Percentiles rank a stretch among this genome's conserved stretches.
phyloP scores from a whole-genome alignment of 2,329 filamentous ascomycete genomes.

The Ambrosiella xylebori region DNA sequence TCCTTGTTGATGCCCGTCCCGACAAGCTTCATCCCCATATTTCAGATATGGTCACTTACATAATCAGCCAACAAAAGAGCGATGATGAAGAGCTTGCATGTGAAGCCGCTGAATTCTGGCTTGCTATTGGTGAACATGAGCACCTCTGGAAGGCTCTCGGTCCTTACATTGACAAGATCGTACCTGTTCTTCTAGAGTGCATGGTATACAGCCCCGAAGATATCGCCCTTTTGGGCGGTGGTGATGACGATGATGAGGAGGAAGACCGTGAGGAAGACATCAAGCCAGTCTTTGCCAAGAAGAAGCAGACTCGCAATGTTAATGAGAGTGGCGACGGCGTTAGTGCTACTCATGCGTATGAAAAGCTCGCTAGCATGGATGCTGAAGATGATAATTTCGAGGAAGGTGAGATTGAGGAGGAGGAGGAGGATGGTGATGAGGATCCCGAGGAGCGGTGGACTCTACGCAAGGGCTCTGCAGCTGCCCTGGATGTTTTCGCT shows the following conservation, averaged over 20 bases:
- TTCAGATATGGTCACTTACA: slow-evolving; percentile 76
- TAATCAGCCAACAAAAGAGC: slow-evolving; percentile 72
- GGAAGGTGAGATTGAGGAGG: slow-evolving; percentile 72
- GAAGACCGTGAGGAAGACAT: slow-evolving; percentile 86
- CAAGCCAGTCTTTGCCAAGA: slow-evolving; percentile 77
- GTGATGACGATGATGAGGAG: slow-evolving; percentile 75
- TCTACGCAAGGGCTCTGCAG: slow-evolving; percentile 88
- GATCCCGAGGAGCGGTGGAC: slow-evolving; percentile 92
- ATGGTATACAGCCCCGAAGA: slow-evolving; percentile 97
- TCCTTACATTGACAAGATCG: slow-evolving; percentile 66
- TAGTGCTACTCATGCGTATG: slow-evolving; percentile 22
- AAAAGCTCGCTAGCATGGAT: slow-evolving; percentile 41
- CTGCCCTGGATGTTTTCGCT: slow-evolving; percentile 84
- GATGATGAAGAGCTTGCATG: slow-evolving; percentile 80
- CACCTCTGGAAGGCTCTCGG: slow-evolving; percentile 58
- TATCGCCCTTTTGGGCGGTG: slow-evolving; percentile 65
- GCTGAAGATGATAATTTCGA: slow-evolving; percentile 52
- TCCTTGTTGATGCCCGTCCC: slow-evolving; percentile 76
- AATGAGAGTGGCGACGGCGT: slow-evolving; percentile 32
- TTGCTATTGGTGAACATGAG: slow-evolving; percentile 78
- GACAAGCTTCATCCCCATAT: slow-evolving; percentile 85
- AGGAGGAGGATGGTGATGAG: slow-evolving; percentile 54
- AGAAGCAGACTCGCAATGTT: slow-evolving; percentile 33
- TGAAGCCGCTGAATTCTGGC: slow-evolving; percentile 95
- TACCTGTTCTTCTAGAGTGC: slow-evolving; percentile 77